phyloP scores from a whole-genome alignment of 108 stramenopile genomes.

The Nannochloropsis salina region DNA sequence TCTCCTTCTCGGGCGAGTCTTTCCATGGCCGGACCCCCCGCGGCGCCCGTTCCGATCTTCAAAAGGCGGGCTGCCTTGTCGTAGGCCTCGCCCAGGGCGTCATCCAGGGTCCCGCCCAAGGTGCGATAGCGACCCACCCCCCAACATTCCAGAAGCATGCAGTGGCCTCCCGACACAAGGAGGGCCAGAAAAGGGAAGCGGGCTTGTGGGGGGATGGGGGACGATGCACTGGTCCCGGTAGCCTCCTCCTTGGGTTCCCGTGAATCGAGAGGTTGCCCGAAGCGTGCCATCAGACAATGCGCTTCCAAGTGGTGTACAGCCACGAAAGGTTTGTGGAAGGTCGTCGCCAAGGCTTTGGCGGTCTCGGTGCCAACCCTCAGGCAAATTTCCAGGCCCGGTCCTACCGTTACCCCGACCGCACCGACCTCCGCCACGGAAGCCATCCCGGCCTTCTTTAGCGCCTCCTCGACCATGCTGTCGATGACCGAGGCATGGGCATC shows the following conservation, averaged over 20 bases:
- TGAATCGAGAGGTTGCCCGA: constrained; percentile 39
- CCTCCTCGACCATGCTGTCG: constrained; percentile 70
- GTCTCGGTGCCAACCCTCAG: constrained; percentile 81
- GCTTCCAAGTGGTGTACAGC: constrained; percentile 93
- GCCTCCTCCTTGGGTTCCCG: neutral
- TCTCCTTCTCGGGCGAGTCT: constrained; percentile 70
- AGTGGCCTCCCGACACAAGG: constrained; percentile 91
- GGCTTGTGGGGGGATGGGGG: neutral
- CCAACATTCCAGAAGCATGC: constrained; percentile 75
- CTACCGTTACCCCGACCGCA: constrained; percentile 94
- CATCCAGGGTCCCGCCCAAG: constrained; percentile 88
- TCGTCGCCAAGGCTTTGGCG: constrained; percentile 69
- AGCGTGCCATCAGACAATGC: constrained; percentile 85
- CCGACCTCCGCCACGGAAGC: constrained; percentile 68
- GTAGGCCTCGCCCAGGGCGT: constrained; percentile 73
- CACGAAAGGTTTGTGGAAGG: constrained; percentile 69
- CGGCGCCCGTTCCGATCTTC: constrained; percentile 73
- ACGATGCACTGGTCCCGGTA: constrained; percentile 18
- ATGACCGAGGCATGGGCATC: constrained; percentile 76
- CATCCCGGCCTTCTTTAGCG: constrained; percentile 67
- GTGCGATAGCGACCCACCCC: constrained; percentile 73
- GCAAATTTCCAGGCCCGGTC: constrained; percentile 94
- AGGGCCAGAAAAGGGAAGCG: constrained; percentile 88
- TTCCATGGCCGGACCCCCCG: constrained; percentile 91
- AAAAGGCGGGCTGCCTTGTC: constrained; percentile 75